These are phyloP conservation scores for Wickerhamiella spandovensis DNA, from an alignment of 805 yeast species.

Conservation along the genomic window DNA sequence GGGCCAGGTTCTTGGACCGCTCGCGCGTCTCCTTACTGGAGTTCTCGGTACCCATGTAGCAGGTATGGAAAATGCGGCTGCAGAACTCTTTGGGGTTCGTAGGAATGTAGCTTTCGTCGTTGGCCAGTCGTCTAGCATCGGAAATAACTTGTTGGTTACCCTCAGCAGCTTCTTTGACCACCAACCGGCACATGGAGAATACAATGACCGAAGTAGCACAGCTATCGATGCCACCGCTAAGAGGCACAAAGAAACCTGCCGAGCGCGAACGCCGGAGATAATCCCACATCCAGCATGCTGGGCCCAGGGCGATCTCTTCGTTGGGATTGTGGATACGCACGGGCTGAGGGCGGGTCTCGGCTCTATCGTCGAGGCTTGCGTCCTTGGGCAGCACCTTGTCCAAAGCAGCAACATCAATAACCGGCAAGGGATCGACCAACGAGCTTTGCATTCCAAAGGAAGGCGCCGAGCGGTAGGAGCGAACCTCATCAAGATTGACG, in stretches of 20 bases:
- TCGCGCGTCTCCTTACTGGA: constrained; percentile 77
- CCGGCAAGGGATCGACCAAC: background rate
- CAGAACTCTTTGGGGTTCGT: constrained; percentile 64
- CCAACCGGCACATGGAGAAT: constrained; percentile 85
- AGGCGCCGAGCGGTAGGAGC: constrained; percentile 58
- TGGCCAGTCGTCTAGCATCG: constrained; percentile 60
- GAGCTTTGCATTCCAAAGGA: constrained; percentile 66
- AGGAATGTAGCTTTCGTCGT: constrained; percentile 50
- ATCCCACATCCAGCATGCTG: constrained; percentile 99
- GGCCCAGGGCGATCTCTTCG: constrained; percentile 95
- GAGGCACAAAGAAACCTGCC: constrained; percentile 84
- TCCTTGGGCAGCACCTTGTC: background rate
- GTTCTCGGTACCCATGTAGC: constrained; percentile 92
- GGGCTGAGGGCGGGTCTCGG: constrained; percentile 31
- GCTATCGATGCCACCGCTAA: constrained; percentile 95
- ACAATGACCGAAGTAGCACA: constrained; percentile 96
- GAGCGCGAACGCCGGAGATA: constrained; percentile 82
- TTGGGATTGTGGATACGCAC: constrained; percentile 69
- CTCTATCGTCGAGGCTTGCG: background rate
- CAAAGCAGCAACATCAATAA: background rate
- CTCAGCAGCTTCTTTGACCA: constrained; percentile 49
- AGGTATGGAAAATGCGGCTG: constrained; percentile 63
- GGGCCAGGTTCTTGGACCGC: constrained; percentile 68
- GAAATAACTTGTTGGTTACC: constrained; percentile 63
- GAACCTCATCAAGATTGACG: constrained; percentile 80